Evolutionary conservation across 176 grass and related monocot genomes (phyloP), one percentile per base, ranked within the genome.

Genomic region (Cenchrus fungigraminus): DNA sequence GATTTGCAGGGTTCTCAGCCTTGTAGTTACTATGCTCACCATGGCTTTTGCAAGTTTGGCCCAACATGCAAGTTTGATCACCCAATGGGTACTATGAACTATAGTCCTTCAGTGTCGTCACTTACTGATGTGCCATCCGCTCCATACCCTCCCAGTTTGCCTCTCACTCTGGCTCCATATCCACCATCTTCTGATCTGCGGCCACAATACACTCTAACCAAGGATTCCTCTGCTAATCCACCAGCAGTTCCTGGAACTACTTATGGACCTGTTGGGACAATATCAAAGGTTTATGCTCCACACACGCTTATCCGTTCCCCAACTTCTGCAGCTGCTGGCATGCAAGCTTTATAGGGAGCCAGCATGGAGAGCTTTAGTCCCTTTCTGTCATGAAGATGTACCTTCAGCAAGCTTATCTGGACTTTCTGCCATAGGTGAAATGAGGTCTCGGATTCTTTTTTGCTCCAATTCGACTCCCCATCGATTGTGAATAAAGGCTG

Each of bases 61-160:
- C 86, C 90, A 1, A 77, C 88, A 58, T 95, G 93, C 93, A 95
- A 92, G 80, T 95, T 92, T 59, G 93, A 95, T 88, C 93, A 95
- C 65, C 88, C 93, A 4, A 90, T 92, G 73, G 88, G 90, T 70
- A 77, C 81, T 77, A 55, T 86, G 51, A 90, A 54, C 90, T 95
- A 84, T 59, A 90, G 79, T 58, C 75, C 86, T 70, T 90, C 90
- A 76, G 88, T 56, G 3, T 88, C 93, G 37, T 92, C 88, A 5
- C 83, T 95, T 79, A 51, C 80, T 75, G 93, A 95, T 60, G 20
- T 95, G 76, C 88, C 88, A 57, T 60, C 88, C 42, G 83, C 93
- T 65, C 88, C 88, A 17, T 90, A 86, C 81, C 85, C 93, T 75
- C 12, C 87, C 55, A 80, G 58, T 65, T 90, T 86, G 17, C 70